Conservation (phyloP, 164 flowering plant species). For the Magnolia sinica region DNA sequence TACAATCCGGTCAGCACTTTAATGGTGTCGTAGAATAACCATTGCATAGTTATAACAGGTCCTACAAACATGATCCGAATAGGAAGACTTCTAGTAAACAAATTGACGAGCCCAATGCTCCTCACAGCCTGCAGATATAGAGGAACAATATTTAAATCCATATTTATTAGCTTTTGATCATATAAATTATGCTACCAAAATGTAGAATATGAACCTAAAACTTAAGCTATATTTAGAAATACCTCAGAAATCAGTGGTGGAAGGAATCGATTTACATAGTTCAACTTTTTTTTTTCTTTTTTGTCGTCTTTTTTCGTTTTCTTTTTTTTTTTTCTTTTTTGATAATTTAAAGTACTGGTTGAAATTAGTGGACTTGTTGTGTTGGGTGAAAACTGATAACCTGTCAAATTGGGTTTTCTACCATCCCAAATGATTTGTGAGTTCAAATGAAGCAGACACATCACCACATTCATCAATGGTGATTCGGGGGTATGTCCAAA, state of each 20-base stretch:
- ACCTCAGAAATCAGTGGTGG: too few species aligned
- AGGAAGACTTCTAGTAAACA: conserved; percentile 93
- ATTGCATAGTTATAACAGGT: conserved; percentile 78
- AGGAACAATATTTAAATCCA: not conserved
- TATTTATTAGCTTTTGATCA: not conserved
- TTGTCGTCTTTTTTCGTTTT: too few species aligned
- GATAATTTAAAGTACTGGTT: too few species aligned
- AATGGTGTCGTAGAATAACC: conserved; percentile 82
- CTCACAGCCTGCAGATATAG: conserved; percentile 57
- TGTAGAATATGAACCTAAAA: too few species aligned
- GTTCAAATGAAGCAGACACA: not conserved
- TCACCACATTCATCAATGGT: not conserved
- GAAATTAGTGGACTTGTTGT: too few species aligned
- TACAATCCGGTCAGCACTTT: conserved; percentile 78
- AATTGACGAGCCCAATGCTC: conserved; percentile 60
- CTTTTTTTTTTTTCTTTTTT: too few species aligned
- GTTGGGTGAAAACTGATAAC: not conserved
- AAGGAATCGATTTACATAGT: too few species aligned
- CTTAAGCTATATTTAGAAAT: too few species aligned
- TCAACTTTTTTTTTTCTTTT: too few species aligned
- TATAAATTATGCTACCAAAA: too few species aligned
- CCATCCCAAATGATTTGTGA: not conserved
- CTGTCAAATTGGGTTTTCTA: not conserved
- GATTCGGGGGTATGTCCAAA: not conserved
- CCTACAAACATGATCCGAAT: conserved; percentile 67